Evolutionary conservation across 2,329 filamentous ascomycete genomes (phyloP).

Genomic region (Cladobotryum protrusum): DNA sequence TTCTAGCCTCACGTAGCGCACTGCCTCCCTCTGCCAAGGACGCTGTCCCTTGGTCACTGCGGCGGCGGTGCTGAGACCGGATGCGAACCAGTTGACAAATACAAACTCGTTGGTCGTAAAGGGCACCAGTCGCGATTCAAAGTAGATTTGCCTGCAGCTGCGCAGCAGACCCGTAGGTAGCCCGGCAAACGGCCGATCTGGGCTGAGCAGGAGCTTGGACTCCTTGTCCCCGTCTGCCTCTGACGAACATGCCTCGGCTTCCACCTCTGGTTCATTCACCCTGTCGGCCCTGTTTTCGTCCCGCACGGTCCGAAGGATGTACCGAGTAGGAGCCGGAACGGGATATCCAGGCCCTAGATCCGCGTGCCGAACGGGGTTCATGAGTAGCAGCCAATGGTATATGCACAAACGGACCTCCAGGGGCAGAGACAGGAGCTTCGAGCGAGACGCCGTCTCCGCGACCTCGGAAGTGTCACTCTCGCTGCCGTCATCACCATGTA

Average conservation of each 20-base stretch:
- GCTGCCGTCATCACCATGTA: too few species aligned
- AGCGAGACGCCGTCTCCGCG: not conserved
- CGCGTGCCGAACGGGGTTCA: conserved; percentile 31
- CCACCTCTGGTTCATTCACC: not conserved
- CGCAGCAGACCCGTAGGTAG: conserved; percentile 36
- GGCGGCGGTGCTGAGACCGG: conserved; percentile 36
- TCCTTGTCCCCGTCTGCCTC: not conserved
- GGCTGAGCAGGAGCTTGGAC: conserved; percentile 21
- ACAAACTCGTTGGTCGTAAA: conserved; percentile 40
- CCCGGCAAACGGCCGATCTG: conserved; percentile 31
- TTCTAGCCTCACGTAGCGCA: conserved; percentile 38
- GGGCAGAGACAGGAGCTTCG: conserved; percentile 29
- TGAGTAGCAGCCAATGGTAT: conserved; percentile 36
- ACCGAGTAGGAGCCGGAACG: conserved; percentile 25
- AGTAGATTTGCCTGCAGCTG: conserved; percentile 35
- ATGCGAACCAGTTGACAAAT: conserved; percentile 41
- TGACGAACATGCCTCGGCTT: not conserved
- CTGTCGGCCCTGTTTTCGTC: conserved; percentile 4
- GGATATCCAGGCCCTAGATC: conserved; percentile 37
- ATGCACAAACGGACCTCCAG: conserved; percentile 42
- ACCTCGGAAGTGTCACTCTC: too few species aligned
- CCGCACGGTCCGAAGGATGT: conserved; percentile 22
- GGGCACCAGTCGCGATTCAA: conserved; percentile 34
- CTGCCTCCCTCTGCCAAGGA: conserved; percentile 36
- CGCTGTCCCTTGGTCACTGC: conserved; percentile 29